phyloP scores from a whole-genome alignment of 2,329 filamentous ascomycete genomes.

The Cercospora berteroae region DNA sequence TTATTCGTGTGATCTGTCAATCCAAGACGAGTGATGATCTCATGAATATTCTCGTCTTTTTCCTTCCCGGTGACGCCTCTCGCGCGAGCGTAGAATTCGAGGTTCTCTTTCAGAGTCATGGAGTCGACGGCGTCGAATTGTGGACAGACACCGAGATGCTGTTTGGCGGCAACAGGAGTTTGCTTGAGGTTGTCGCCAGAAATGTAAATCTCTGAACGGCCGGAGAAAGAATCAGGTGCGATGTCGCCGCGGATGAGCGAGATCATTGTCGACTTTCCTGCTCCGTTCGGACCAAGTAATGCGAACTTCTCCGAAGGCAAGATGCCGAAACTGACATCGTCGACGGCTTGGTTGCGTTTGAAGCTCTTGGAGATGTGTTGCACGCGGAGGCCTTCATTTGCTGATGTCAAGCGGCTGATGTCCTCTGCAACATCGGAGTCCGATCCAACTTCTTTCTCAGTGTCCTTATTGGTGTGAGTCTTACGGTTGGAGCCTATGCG shows the following conservation, averaged over 20 bases:
- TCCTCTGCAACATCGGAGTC: slow-evolving; percentile 24
- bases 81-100: slow-evolving; percentile 79
- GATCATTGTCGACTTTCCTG: slow-evolving; percentile 85
- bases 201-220: slow-evolving; percentile 74
- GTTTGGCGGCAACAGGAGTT: slow-evolving; percentile 67
- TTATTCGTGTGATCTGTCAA: slow-evolving; percentile 66
- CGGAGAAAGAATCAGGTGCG: slow-evolving; percentile 43
- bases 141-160: slow-evolving; percentile 81
- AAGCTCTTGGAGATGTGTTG: slow-evolving; percentile 76
- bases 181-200: slow-evolving; percentile 70
- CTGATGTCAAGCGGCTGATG: slow-evolving; percentile 42
- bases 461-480: not conserved
- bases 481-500: slow-evolving; percentile 5
- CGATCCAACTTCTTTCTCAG: slow-evolving; percentile 33
- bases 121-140: slow-evolving; percentile 67
- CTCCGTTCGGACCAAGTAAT: slow-evolving; percentile 82
- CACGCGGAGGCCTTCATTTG: slow-evolving; percentile 67
- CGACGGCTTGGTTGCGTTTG: slow-evolving; percentile 68
- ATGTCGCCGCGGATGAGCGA: slow-evolving; percentile 81
- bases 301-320: slow-evolving; percentile 78
- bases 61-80: slow-evolving; percentile 64
- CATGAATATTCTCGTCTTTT: slow-evolving; percentile 69
- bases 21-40: slow-evolving; percentile 73
- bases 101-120: slow-evolving; percentile 82
- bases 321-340: slow-evolving; percentile 80